Evolutionary conservation across 2,329 filamentous ascomycete species (phyloP), one percentile per base, ranked within the genome.

Genomic region (Lachnellula willkommii): DNA sequence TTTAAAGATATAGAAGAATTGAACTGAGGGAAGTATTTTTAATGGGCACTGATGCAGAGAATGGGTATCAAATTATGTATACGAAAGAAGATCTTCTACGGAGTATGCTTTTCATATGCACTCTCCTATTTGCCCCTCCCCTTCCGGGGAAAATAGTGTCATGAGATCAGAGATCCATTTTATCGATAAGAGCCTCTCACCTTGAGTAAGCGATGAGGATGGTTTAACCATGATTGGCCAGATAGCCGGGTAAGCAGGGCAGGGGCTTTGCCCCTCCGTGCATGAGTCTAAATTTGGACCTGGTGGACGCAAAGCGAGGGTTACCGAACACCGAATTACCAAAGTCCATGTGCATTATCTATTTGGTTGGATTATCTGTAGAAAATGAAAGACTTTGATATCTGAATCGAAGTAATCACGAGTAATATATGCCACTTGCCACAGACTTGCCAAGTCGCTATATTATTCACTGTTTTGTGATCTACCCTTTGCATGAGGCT

Each of bases 111-210:
- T 15, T 24, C 42, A 45, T 45, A 39, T 32, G 15, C 22, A 24
- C 37, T 35, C 11, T 40, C 9, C 32, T 14, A 36, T n/a, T 39
- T 39, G 36, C 36, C 40, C 51, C 7, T 22, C 52, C 45, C 52
- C 37, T 39, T 17, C 39, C 15, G 9, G 11, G 47, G 26, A 50
- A 51, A 51, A 24, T 24, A 24, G 36, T 51, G 37, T 51, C 49
- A 42, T 43, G 24, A 7, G 20, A 24, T 22, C 28, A 32, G 28
- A 32, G 28, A 32, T 32, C 4, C 49, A n/a, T 39, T 45, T 49
- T 53, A 53, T 53, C 52, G 52, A 53, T 53, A 53, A 48, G 24
- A 46, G 17, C n/a, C 24, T 40, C 35, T 40, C 37, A 24, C 14
- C 17, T 12, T 3, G 28, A 12, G 28, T 32, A 32, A 32, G 9